Base-by-base conservation (phyloP, 2,329 filamentous ascomycete species). In the Trichoderma atrobrunneum region DNA sequence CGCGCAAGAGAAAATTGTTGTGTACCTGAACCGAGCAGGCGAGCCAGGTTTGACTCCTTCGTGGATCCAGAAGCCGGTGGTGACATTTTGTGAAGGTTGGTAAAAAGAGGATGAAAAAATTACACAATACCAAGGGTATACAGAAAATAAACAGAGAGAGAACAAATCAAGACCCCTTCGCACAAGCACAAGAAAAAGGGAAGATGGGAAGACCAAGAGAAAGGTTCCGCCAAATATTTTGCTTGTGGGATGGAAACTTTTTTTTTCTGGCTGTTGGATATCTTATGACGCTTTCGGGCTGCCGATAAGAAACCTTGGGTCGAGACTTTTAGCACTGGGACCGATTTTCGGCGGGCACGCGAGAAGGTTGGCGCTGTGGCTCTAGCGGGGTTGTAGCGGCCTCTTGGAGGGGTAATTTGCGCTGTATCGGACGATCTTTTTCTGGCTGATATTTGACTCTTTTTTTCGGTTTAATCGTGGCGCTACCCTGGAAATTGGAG, bases 11-110 rank as follows among this genome's bases (percentile, higher is more conserved):
- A 3, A 16, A 60, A 60, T 48, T 14, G 30, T 32, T 30, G 3
- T 82, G 48, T 82, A 98, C 96, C 96, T 79, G 96, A 98, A 78
- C 96, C 96, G 76, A 98, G 86, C 76, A 99, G 85, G 84, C 96
- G 90, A 78, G 96, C 96, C 80, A 92, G 82, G 78, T 93, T 94
- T 72, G 95, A 97, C 87, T 99, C 96, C 85, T 89, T 94, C 88
- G 97, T 83, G 70, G 79, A 79, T 67, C 82, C 83, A 81, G 77
- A 81, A 26, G 82, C 80, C 56, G 85, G 79, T 73, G 91, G 89
- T 80, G 91, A 91, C 90, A 92, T 90, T 51, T 62, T 69, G 56
- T 43, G n/a, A 51, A 60, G 5, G 12, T 71, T 77, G 83, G 76
- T 34, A 12, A 21, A 21, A 67, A n/a, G 30, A 32, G n/a, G 56